Evolutionary conservation across 2,329 filamentous ascomycete species (phyloP).

Genomic region (Phialophora chinensis): DNA sequence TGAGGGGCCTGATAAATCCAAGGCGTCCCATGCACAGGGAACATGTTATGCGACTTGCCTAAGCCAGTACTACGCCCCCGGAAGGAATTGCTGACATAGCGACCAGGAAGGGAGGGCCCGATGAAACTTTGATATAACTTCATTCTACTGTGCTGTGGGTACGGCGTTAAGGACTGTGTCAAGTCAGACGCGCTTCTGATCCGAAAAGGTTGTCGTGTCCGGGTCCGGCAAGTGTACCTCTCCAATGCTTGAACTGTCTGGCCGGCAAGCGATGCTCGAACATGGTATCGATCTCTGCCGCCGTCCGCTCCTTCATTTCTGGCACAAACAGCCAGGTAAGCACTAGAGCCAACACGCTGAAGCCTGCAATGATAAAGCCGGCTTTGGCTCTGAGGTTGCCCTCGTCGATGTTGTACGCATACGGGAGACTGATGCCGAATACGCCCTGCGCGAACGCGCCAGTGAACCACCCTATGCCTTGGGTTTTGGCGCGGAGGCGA

Average conservation of each 20-base stretch:
- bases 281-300: slow-evolving; percentile 56
- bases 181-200: slow-evolving; percentile 2
- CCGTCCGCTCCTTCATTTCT: slow-evolving; percentile 59
- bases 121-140: background rate
- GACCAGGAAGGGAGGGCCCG: too few species aligned
- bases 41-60: background rate
- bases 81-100: slow-evolving; percentile 3
- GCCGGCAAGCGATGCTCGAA: slow-evolving; percentile 41
- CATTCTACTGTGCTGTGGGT: too few species aligned
- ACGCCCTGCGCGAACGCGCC: slow-evolving; percentile 50
- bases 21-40: background rate
- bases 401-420: slow-evolving; percentile 58
- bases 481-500: slow-evolving; percentile 48
- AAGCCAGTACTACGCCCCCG: background rate
- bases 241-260: slow-evolving; percentile 41
- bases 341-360: slow-evolving; percentile 43
- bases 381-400: slow-evolving; percentile 51
- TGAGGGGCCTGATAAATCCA: background rate
- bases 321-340: slow-evolving; percentile 57
- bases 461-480: slow-evolving; percentile 51
- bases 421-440: slow-evolving; percentile 57
- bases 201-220: background rate
- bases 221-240: slow-evolving; percentile 4
- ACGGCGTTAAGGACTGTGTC: background rate
- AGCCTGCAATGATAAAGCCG: slow-evolving; percentile 49